Percentiles rank a stretch among this genome's conserved stretches.
Conservation (phyloP, 441 rosid genomes). For the Gossypium schwendimanii region DNA sequence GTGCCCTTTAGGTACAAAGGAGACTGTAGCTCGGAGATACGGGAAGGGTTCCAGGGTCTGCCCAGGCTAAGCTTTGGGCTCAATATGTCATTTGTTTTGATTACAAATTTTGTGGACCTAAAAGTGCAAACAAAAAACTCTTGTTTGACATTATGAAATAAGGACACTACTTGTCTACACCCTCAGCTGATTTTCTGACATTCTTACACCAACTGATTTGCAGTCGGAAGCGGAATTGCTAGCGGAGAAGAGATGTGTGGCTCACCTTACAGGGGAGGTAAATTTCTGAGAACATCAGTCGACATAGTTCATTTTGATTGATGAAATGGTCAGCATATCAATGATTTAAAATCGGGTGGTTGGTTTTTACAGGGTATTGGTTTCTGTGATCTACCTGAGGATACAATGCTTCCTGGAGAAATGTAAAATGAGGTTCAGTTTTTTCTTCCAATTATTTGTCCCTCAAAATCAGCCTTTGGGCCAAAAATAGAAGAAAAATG, state of each 20-base stretch:
- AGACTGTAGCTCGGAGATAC: not conserved
- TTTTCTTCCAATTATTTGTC: not conserved
- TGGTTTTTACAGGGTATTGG: conserved; percentile 64
- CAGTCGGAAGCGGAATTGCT: conserved; percentile 84
- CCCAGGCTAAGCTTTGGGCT: not conserved
- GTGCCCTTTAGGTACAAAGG: not conserved
- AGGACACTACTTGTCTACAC: not conserved
- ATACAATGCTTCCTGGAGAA: conserved; percentile 99
- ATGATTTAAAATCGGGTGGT: not conserved
- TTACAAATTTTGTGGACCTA: not conserved
- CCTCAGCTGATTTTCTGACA: not conserved
- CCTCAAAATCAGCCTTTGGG: not conserved
- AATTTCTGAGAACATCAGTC: not conserved
- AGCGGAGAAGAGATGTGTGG: conserved; percentile 92
- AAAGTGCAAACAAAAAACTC: not conserved
- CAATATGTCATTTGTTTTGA: not conserved
- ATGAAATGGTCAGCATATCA: not conserved
- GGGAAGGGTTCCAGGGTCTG: not conserved
- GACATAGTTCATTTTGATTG: not conserved
- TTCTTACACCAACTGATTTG: conserved; percentile 10
- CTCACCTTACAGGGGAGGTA: conserved; percentile 92
- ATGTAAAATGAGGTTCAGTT: conserved; percentile 33
- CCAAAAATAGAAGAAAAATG: conserved; percentile 8
- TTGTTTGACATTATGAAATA: not conserved
- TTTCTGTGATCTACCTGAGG: conserved; percentile 83